Evolutionary conservation across 768 basidiomycete species (phyloP), one percentile per base, ranked within the genome.

Genomic region (Zangia roseola): DNA sequence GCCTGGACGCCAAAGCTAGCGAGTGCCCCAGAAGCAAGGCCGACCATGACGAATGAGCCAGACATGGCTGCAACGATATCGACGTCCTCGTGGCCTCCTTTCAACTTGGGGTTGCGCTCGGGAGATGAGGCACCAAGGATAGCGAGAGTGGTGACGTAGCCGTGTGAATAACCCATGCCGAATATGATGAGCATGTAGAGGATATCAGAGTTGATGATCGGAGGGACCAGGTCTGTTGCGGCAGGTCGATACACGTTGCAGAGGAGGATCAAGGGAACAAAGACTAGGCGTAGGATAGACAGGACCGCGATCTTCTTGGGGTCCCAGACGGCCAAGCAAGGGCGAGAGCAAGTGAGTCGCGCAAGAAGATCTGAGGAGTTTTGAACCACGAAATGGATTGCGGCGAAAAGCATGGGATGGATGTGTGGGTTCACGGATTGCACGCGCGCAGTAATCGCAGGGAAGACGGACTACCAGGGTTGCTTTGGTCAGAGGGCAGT

Each of bases 111-210:
- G 59, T 93, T 92, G 59, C 91, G 84, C 51, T 84, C 79, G 2
- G 87, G 68, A 5, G 88, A 91, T 2, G 90, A 80, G 5, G 87
- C 88, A 25, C 84, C 73, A 72, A 94, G 91, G 82, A 92, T 83
- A 62, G 83, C 83, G 49, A 88, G 56, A 54, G 84, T 88, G 10
- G 82, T 80, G 17, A 91, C 69, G 58, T 88, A 91, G 36, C 91
- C 91, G 60, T 88, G 91, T 9, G 86, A 79, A 40, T 81, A 58
- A 7, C 88, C 89, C 58, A 92, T 89, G 3, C 68, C 47, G 40
- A 87, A 71, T 7, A 94, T 69, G 35, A 92, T 76, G 25, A 80
- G 36, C 78, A 92, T 81, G 70, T 83, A 94, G 5, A 83, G 39
- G 25, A 79, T 41, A 59, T 94, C 90, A 3, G 89, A 91, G 66